These are phyloP conservation scores for Lentinula edodes DNA, from an alignment of 768 basidiomycete species.

Conservation along the genomic window DNA sequence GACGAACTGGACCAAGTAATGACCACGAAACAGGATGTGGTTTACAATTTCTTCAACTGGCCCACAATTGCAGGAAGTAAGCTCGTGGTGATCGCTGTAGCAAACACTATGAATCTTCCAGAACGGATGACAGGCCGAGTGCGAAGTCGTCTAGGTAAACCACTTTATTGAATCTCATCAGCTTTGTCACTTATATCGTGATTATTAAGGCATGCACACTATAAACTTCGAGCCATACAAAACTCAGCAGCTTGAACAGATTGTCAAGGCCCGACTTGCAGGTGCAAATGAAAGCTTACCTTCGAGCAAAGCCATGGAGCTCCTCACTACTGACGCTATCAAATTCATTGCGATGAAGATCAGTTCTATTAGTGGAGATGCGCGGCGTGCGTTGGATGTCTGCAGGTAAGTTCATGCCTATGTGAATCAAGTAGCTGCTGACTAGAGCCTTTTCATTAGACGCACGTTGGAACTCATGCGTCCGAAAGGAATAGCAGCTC, in stretches of 20 bases:
- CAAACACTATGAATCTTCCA: slow-evolving; percentile 97
- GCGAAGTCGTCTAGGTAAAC: slow-evolving; percentile 80
- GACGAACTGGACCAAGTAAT: slow-evolving; percentile 97
- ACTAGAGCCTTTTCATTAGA: slow-evolving; percentile 26
- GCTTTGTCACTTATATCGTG: not conserved
- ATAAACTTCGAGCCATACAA: slow-evolving; percentile 92
- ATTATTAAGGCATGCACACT: slow-evolving; percentile 67
- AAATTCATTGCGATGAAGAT: slow-evolving; percentile 75
- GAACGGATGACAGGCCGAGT: slow-evolving; percentile 93
- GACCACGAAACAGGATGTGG: slow-evolving; percentile 94
- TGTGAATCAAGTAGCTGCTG: not conserved
- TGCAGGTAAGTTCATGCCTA: slow-evolving; percentile 51
- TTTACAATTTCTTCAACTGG: slow-evolving; percentile 99
- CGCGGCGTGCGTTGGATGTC: slow-evolving; percentile 87
- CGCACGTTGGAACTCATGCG: slow-evolving; percentile 81
- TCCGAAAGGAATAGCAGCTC: slow-evolving; percentile 43
- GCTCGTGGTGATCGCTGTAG: slow-evolving; percentile 92
- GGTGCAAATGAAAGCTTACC: slow-evolving; percentile 49
- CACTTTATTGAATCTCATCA: not conserved
- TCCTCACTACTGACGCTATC: slow-evolving; percentile 67
- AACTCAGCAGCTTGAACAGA: slow-evolving; percentile 71
- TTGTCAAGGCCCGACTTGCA: slow-evolving; percentile 77
- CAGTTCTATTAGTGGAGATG: slow-evolving; percentile 84
- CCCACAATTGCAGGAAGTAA: slow-evolving; percentile 85
- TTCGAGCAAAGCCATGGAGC: slow-evolving; percentile 37